phyloP scores from a whole-genome alignment of 305 asterid species.

The Salvia sclarea region DNA sequence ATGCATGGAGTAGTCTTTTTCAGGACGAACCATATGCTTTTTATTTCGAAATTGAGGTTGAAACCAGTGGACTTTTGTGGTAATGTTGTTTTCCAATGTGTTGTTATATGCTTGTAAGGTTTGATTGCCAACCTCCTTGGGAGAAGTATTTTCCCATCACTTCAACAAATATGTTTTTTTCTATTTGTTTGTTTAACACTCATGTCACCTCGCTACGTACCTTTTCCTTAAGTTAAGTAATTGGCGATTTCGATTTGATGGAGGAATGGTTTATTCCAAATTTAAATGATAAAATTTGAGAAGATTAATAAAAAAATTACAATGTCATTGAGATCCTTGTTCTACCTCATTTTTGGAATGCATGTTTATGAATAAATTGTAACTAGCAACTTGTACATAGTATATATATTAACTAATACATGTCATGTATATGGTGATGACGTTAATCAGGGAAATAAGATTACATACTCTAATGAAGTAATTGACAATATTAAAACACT shows the following conservation, averaged over 20 bases:
- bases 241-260: no score
- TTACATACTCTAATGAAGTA: no score
- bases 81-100: constrained; percentile 26
- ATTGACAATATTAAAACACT: no score
- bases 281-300: background rate
- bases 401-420: no score
- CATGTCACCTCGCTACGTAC: no score
- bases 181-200: background rate
- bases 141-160: background rate
- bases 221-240: no score
- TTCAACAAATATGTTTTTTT: background rate
- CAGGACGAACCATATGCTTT: constrained; percentile 13
- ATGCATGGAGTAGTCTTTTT: constrained; percentile 38
- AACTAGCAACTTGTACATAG: no score
- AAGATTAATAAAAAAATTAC: no score
- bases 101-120: background rate
- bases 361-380: background rate
- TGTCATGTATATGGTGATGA: no score
- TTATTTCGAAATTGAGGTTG: constrained; percentile 30
- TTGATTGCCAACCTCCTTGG: constrained; percentile 5
- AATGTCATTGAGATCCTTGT: background rate
- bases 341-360: background rate
- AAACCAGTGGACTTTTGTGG: constrained; percentile 27
- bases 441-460: no score
- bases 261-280: background rate